Percentiles rank a stretch among this genome's conserved stretches.
These are phyloP conservation scores for Candida frijolesensis DNA, from an alignment of 1,139 yeast genomes.

Conservation along the genomic window DNA sequence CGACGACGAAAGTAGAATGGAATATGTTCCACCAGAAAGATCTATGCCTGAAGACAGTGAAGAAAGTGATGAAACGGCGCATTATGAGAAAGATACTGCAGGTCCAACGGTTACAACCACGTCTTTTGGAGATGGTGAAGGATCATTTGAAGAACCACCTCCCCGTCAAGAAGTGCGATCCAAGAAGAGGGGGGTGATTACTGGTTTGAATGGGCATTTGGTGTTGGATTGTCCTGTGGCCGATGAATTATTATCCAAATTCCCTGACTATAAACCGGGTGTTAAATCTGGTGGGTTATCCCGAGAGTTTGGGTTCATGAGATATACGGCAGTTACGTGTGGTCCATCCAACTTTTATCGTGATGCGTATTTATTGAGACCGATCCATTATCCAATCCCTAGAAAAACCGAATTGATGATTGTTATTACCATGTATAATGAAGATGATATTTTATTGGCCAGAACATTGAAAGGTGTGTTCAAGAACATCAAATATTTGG, in stretches of 20 bases:
- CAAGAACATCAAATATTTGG: conserved; percentile 50
- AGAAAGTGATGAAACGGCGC: conserved; percentile 25
- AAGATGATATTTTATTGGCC: conserved; percentile 49
- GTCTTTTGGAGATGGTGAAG: conserved; percentile 30
- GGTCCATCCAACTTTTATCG: conserved; percentile 51
- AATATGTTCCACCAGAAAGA: conserved; percentile 9
- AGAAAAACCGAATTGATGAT: conserved; percentile 51
- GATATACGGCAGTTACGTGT: conserved; percentile 53
- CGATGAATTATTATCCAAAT: conserved; percentile 45
- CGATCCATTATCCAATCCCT: conserved; percentile 48
- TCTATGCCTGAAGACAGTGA: conserved; percentile 8
- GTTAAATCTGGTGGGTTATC: conserved; percentile 45
- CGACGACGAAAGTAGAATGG: conserved; percentile 12
- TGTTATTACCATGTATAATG: conserved; percentile 52
- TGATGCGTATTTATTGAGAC: conserved; percentile 48
- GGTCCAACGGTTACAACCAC: conserved; percentile 22
- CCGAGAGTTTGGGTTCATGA: conserved; percentile 51
- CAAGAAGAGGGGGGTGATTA: conserved; percentile 42
- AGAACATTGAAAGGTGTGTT: conserved; percentile 51
- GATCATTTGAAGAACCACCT: conserved; percentile 30
- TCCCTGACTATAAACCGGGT: conserved; percentile 40
- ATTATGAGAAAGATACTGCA: background rate
- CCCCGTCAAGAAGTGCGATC: conserved; percentile 36
- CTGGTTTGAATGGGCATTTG: conserved; percentile 50
- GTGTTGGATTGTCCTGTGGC: conserved; percentile 56